Conservation (phyloP, 768 basidiomycete genomes). For the Pulveroboletus sp. region DNA sequence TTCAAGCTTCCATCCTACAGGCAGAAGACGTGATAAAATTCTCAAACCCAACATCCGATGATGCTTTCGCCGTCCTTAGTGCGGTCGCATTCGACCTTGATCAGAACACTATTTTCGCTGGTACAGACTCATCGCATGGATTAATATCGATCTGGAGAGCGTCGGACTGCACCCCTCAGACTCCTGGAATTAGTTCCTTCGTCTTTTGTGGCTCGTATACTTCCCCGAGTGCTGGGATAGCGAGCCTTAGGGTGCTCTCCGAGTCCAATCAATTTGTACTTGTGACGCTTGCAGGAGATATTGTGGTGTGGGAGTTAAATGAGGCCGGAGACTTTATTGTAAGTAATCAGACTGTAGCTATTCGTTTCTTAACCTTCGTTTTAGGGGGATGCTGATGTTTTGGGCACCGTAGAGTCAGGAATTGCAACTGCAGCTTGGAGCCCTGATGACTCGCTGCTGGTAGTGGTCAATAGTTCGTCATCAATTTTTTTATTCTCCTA, state of each 20-base stretch:
- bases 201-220: slow-evolving; percentile 23
- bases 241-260: slow-evolving; percentile 64
- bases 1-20: slow-evolving; percentile 14
- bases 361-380: slow-evolving; percentile 4
- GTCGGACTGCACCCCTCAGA: slow-evolving; percentile 11
- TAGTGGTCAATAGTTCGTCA: slow-evolving; percentile 67
- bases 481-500: neutral
- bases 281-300: slow-evolving; percentile 77
- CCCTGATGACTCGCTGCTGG: slow-evolving; percentile 86
- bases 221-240: slow-evolving; percentile 38
- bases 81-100: slow-evolving; percentile 59
- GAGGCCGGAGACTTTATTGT: slow-evolving; percentile 42
- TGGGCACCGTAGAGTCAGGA: slow-evolving; percentile 83
- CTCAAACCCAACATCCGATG: slow-evolving; percentile 14
- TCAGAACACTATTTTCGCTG: slow-evolving; percentile 53
- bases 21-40: slow-evolving; percentile 11
- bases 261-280: slow-evolving; percentile 65
- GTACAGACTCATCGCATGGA: slow-evolving; percentile 55
- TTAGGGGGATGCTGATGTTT: slow-evolving; percentile 51
- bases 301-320: slow-evolving; percentile 59
- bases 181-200: slow-evolving; percentile 6
- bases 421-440: slow-evolving; percentile 84
- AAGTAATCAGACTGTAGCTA: slow-evolving; percentile 16
- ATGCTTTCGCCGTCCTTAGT: slow-evolving; percentile 34
- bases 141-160: slow-evolving; percentile 56